These are phyloP conservation scores for Lindgomyces ingoldianus DNA, from an alignment of 495 filamentous ascomycete species.

Conservation along the genomic window DNA sequence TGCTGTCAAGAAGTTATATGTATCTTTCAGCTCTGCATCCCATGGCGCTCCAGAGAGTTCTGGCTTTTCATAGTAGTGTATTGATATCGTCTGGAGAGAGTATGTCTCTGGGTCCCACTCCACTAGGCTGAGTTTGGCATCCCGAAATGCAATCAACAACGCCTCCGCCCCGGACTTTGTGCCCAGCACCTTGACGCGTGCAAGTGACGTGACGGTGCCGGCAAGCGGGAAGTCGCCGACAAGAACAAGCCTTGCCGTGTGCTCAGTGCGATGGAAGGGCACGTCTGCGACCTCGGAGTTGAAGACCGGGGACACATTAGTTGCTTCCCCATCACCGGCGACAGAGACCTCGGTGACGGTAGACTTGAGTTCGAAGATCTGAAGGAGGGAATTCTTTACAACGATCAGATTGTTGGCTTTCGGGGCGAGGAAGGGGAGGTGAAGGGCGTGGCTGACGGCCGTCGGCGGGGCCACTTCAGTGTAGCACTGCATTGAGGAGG, in stretches of 20 bases:
- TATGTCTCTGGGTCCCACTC: constrained; percentile 88
- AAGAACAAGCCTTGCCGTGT: constrained; percentile 76
- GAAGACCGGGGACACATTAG: constrained; percentile 13
- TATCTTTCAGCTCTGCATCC: constrained; percentile 66
- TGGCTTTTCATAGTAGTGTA: constrained; percentile 97
- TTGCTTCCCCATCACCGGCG: constrained; percentile 39
- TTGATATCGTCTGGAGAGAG: constrained; percentile 79
- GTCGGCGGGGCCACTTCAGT: constrained; percentile 90
- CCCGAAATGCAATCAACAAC: constrained; percentile 79
- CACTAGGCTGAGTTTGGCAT: constrained; percentile 89
- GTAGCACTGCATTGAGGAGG: constrained; percentile 70
- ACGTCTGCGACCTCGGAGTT: constrained; percentile 34
- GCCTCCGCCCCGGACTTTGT: constrained; percentile 79
- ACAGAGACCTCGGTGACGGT: constrained; percentile 38
- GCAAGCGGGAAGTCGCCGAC: constrained; percentile 78
- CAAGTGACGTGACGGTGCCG: constrained; percentile 80
- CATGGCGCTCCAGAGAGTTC: constrained; percentile 76
- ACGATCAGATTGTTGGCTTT: constrained; percentile 81
- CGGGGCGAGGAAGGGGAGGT: constrained; percentile 71
- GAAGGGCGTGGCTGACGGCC: constrained; percentile 85
- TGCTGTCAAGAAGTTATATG: constrained; percentile 75
- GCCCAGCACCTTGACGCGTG: constrained; percentile 66
- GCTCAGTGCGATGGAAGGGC: constrained; percentile 54
- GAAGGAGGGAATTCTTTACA: constrained; percentile 85
- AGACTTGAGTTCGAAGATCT: constrained; percentile 69